phyloP scores from a whole-genome alignment of 2,329 filamentous ascomycete genomes.

The Neonectria hederae region DNA sequence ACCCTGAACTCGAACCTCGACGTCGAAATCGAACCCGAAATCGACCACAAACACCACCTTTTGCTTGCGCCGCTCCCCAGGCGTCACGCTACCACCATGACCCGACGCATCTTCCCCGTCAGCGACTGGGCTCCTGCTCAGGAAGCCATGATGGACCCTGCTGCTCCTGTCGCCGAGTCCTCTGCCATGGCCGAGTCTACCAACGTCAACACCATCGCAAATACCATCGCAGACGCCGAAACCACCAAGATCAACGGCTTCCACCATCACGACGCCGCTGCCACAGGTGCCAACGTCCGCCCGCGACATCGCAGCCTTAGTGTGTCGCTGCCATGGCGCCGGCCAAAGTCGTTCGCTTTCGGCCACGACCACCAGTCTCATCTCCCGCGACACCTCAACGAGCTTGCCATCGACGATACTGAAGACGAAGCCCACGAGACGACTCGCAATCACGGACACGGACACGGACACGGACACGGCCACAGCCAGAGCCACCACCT shows the following conservation, averaged over 20 bases:
- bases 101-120: conserved; percentile 52
- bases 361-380: conserved; percentile 45
- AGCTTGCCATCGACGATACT: conserved; percentile 47
- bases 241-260: background rate
- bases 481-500: conserved; percentile 36
- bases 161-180: conserved; percentile 27
- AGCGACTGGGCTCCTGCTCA: conserved; percentile 55
- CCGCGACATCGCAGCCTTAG: conserved; percentile 60
- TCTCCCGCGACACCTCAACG: conserved; percentile 43
- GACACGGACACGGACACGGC: conserved; percentile 40
- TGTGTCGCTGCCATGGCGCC: conserved; percentile 60
- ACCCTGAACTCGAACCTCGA: conserved; percentile 3
- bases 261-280: conserved; percentile 21
- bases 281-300: conserved; percentile 31
- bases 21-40: conserved; percentile 5
- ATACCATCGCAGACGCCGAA: conserved; percentile 2
- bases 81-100: conserved; percentile 37
- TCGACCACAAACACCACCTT: background rate
- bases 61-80: conserved; percentile 11
- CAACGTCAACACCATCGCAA: background rate
- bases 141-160: conserved; percentile 51
- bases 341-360: conserved; percentile 55
- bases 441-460: conserved; percentile 31
- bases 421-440: conserved; percentile 40
- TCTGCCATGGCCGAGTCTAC: conserved; percentile 19